Base-by-base conservation (phyloP, 2,329 filamentous ascomycete species). In the Neofusicoccum ribis region DNA sequence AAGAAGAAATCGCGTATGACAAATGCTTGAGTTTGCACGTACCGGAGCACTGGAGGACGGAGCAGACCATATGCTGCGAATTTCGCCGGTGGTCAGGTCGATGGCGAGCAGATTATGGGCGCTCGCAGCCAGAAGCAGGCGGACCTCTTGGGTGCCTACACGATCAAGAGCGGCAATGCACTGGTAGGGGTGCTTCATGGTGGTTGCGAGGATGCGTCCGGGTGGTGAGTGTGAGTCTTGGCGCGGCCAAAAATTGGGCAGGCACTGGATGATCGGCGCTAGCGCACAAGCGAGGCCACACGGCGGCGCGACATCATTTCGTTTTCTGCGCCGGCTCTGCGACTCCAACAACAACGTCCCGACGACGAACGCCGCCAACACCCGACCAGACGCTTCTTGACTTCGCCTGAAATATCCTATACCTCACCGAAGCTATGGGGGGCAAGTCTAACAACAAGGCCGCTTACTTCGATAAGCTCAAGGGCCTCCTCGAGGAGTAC, bases 391-490 rank as follows among this genome's bases (percentile, higher is more conserved):
- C 56, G 56, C 56, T 23, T 12, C 31, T 59, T 34, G 69, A 70
- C 70, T 69, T 72, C 58, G 68, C 93, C 93, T 97, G 93, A 97
- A 97, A 97, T 82, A 96, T 91, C 93, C 93, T 96, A 88, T 91
- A 92, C 95, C 92, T 92, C 78, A 75, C 76, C 86, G 84, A 96
- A 96, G 92, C 92, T 88, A 97, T 97, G 93, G 93, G 93, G 93
- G 93, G 92, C 93, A 97, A 92, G 87, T 87, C 91, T 78, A 87
- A 86, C 79, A 93, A 90, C 89, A 99, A 98, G 89, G 88, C 92
- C 82, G 91, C 83, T 82, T 97, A 99, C 89, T 99, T 99, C 88
- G 94, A 97, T 84, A 98, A 98, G 93, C 93, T 99, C 82, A 96
- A 97, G 90, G 83, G 82, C 83, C 89, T 98, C 82, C 90, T 99